Conservation (phyloP, 148 eudicot species). For the Amaranthus palmeri region DNA sequence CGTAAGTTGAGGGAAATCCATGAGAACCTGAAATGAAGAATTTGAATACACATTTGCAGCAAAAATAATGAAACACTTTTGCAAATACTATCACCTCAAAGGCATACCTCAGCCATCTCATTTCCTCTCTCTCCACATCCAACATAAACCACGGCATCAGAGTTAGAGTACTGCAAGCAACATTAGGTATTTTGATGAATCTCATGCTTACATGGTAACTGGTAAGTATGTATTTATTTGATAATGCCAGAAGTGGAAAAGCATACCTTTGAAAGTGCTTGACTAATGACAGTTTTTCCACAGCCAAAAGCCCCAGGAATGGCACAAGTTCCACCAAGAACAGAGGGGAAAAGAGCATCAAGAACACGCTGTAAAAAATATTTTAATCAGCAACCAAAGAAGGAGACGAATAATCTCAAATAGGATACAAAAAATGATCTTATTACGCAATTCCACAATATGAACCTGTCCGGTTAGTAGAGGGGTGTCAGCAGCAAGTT, state of each 20-base stretch:
- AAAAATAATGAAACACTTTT: constrained; percentile 8
- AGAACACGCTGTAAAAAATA: constrained; percentile 72
- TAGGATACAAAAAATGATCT: neutral
- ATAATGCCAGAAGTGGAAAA: neutral
- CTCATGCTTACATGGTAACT: neutral
- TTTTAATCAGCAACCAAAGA: neutral
- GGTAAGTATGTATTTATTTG: neutral
- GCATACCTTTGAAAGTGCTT: constrained; percentile 92
- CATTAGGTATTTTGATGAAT: constrained; percentile 10
- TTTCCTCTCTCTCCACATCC: constrained; percentile 99
- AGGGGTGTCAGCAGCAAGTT: constrained; percentile 99
- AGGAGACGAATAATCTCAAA: constrained; percentile 5
- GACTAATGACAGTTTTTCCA: constrained; percentile 99
- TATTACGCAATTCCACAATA: neutral
- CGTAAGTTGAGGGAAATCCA: constrained; percentile 99
- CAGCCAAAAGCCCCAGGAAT: constrained; percentile 99
- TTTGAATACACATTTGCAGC: constrained; percentile 1
- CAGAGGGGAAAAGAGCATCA: constrained; percentile 99
- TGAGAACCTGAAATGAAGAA: constrained; percentile 60
- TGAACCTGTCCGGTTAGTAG: constrained; percentile 94
- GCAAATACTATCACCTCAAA: constrained; percentile 1
- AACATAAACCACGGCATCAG: constrained; percentile 98
- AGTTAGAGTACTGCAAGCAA: constrained; percentile 83
- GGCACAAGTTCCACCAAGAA: constrained; percentile 99
- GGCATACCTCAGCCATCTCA: constrained; percentile 97